Evolutionary conservation across 169 alveolate genomes (phyloP), one percentile per base, ranked within the genome.

Genomic region (Sarcocystis neurona): DNA sequence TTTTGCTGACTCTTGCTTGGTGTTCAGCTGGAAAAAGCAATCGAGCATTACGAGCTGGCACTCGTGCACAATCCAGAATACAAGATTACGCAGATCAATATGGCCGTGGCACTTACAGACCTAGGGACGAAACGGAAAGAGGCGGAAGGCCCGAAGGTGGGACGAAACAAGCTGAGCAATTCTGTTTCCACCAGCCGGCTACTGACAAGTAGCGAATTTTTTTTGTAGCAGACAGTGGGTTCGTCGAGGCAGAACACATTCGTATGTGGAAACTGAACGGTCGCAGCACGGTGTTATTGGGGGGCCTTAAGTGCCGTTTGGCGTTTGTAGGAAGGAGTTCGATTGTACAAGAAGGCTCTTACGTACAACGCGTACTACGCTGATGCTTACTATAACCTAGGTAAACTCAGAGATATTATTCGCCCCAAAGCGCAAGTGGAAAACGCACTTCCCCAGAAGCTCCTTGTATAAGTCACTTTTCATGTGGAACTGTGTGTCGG

Each of bases 31-130:
- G 41, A 84, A n/a, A 39, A 84, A 4, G 89, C 89, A 3, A 84
- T 84, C 2, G 46, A 48, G 84, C 58, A 32, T 18, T 85, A 85
- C 48, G 90, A 85, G 80, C 27, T 43, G 72, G 90, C 90, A 18
- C 85, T 85, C 27, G 60, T 37, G 5, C 1, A n/a, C 53, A 85
- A 85, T n/a, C 85, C 90, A 4, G 66, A 85, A 34, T 85, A 39
- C 68, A 39, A 82, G 63, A 66, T 82, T 37, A 63, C 44, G 27
- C 66, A 8, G 63, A 44, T 37, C 47, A 84, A 84, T 47, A 32
- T 84, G 75, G 89, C 89, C 12, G 84, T 84, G 1, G 89, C 89
- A 5, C 84, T 84, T 20, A 84, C 89, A 27, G 89, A 84, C 32
- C 48, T 84, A 3, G 89, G 89, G 20, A 84, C 89, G 43, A 84